Evolutionary conservation across 2,329 filamentous ascomycete genomes (phyloP), one percentile per base, ranked within the genome.

Genomic region (Pestalotiopsis sp.): DNA sequence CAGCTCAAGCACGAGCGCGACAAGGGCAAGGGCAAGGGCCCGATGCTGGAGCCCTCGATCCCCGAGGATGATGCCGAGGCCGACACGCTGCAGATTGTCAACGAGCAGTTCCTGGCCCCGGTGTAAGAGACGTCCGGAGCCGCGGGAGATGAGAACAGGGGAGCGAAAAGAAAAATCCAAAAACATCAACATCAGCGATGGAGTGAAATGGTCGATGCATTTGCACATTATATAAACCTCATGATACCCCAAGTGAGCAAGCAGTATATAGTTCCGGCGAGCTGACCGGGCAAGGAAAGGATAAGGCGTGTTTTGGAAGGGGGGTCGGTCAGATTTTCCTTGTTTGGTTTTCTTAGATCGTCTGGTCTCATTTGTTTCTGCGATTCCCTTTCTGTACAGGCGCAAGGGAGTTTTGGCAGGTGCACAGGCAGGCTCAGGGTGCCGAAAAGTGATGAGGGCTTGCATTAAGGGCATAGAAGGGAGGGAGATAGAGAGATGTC

Each of bases 1-100:
- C 75, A 79, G 60, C 82, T 82, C 64, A 76, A 71, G 38, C 76
- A 78, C 68, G 69, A 68, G 20, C 72, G 72, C 61, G 66, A 71
- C 58, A 71, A 68, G 72, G 76, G 69, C 68, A 74, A 71, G 59
- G 67, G 64, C 38, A 70, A 70, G 58, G 68, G 65, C 4, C 71
- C 69, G 64, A 52, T 45, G 62, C 52, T 60, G 36, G 55, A 65
- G 27, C 64, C 57, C 27, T 57, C 58, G 58, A 39, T 14, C 12
- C 58, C 38, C 27, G 65, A 63, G 14, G 14, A 52, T 20, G 38
- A 23, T 58, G 12, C n/a, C 20, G 12, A 41, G 23, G 49, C 52
- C 39, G 64, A 66, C n/a, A 11, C 25, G 14, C 25, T 65, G 11
- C 63, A 41, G 17, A 20, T 57, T 23, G 41, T 31, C 41, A 31